A percentile compares a stretch with the other conserved stretches of the same genome.
These are phyloP conservation scores for Pseudocercospora crystallina DNA, from an alignment of 2,329 filamentous ascomycete species.

Conservation along the genomic window DNA sequence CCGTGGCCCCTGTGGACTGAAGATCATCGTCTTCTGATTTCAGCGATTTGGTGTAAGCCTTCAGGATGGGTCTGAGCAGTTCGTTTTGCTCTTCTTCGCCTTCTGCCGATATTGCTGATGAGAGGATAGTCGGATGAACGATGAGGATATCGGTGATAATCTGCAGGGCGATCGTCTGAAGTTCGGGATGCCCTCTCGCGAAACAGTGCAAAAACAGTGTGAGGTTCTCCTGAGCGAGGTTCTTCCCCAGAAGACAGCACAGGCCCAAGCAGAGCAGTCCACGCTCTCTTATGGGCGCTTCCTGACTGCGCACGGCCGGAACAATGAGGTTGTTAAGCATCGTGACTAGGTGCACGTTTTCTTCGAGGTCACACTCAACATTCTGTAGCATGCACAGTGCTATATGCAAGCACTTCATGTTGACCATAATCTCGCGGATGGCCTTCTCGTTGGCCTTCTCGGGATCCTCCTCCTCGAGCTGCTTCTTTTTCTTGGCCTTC, in stretches of 20 bases:
- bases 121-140: constrained; percentile 78
- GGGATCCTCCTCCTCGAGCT: constrained; percentile 57
- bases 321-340: constrained; percentile 98
- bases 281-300: constrained; percentile 86
- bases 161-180: constrained; percentile 87
- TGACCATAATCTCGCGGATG: constrained; percentile 88
- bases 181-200: constrained; percentile 81
- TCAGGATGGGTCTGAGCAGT: constrained; percentile 66
- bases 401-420: constrained; percentile 97
- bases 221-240: constrained; percentile 87
- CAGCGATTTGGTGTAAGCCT: constrained; percentile 81
- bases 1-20: constrained; percentile 76
- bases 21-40: constrained; percentile 71
- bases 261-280: constrained; percentile 87
- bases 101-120: constrained; percentile 44
- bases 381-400: constrained; percentile 97
- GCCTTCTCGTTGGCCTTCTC: constrained; percentile 68
- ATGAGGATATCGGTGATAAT: constrained; percentile 92
- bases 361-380: constrained; percentile 80
- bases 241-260: constrained; percentile 87
- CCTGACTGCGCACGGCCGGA: constrained; percentile 88
- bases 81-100: constrained; percentile 30
- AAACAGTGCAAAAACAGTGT: constrained; percentile 95
- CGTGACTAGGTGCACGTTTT: constrained; percentile 88
- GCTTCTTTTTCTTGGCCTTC: constrained; percentile 39